phyloP scores from a whole-genome alignment of 2,329 filamentous ascomycete genomes.

The Shiraia sp. region DNA sequence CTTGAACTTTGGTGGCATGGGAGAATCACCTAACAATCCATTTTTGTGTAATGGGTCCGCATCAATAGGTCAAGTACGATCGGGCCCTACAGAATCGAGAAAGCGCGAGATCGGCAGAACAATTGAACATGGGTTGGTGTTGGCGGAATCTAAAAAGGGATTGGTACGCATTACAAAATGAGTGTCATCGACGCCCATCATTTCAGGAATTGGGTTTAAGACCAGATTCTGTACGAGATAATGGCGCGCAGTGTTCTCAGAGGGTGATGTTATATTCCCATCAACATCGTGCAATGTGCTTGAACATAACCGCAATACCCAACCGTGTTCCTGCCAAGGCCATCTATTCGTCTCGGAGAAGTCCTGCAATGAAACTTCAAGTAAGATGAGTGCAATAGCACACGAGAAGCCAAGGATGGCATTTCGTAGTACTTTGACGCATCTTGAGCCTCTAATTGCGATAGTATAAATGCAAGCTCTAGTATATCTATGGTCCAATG shows the following conservation, averaged over 20 bases:
- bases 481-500: no score
- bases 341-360: constrained; percentile 2
- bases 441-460: no score
- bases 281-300: constrained; percentile 1
- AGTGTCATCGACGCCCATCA: no score
- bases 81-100: no score
- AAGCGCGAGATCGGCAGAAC: not conserved
- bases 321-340: constrained; percentile 4
- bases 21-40: constrained; percentile 2
- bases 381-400: not conserved
- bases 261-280: not conserved
- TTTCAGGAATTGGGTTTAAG: no score
- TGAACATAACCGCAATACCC: constrained; percentile 4
- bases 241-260: not conserved
- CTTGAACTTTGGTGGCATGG: not conserved
- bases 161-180: no score
- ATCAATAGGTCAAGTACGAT: not conserved
- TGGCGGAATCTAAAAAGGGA: no score
- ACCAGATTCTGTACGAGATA: not conserved
- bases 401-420: constrained; percentile 3
- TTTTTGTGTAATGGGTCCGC: not conserved
- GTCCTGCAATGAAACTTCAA: not conserved
- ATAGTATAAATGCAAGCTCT: no score
- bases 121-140: not conserved
- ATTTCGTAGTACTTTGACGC: no score